Conservation (phyloP, 1,139 yeast species). For the Trichomonascaceae sp. region DNA sequence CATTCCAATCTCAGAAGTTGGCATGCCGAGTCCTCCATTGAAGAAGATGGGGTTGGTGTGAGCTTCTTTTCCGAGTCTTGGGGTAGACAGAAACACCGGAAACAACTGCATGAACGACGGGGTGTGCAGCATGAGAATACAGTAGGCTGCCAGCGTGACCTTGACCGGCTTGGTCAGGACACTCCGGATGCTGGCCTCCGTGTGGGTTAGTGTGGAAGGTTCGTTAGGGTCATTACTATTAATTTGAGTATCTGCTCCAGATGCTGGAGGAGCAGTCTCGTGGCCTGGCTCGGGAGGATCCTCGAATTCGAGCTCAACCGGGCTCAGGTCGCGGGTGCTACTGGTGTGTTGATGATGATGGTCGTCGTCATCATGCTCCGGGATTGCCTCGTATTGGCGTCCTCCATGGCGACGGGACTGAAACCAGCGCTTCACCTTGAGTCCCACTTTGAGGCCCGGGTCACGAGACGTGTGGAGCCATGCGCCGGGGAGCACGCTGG, state of each 20-base stretch:
- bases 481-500: constrained; percentile 33
- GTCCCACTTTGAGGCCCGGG: constrained; percentile 27
- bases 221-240: neutral
- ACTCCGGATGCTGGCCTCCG: constrained; percentile 5
- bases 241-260: neutral
- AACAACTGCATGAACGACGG: constrained; percentile 44
- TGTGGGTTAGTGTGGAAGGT: neutral
- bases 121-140: constrained; percentile 33
- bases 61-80: constrained; percentile 21
- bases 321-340: no score
- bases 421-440: constrained; percentile 7
- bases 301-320: constrained; percentile 6
- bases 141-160: constrained; percentile 15
- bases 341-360: no score
- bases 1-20: constrained; percentile 38
- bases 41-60: constrained; percentile 28
- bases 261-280: neutral
- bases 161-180: constrained; percentile 18
- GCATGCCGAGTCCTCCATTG: constrained; percentile 38
- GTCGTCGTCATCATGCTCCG: constrained; percentile 6
- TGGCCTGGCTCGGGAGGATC: constrained; percentile 1
- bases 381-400: constrained; percentile 1
- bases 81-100: constrained; percentile 46
- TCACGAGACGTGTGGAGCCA: constrained; percentile 37
- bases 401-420: constrained; percentile 3